Conservation (phyloP, 2,329 filamentous ascomycete species). For the Chaetomiaceae sp. region DNA sequence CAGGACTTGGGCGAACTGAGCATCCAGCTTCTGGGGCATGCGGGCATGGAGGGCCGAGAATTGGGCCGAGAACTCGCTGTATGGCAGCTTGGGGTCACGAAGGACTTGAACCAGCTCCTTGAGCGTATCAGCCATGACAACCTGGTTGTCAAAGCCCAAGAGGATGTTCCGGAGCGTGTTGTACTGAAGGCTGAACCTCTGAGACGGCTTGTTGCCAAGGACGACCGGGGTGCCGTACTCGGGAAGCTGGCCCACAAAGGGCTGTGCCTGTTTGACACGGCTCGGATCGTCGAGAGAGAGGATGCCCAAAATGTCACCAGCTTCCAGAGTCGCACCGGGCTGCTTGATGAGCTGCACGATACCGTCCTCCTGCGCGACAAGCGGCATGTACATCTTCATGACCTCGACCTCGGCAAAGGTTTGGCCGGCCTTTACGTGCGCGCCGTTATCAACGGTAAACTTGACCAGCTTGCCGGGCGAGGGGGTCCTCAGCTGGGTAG, state of each 20-base stretch:
- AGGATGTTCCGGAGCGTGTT: constrained; percentile 83
- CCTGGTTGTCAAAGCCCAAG: constrained; percentile 91
- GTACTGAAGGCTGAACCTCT: constrained; percentile 74
- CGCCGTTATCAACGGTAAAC: constrained; percentile 91
- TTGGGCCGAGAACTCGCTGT: constrained; percentile 93
- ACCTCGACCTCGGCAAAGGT: constrained; percentile 96
- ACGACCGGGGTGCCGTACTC: constrained; percentile 81
- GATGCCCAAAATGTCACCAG: constrained; percentile 97
- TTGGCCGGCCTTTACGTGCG: constrained; percentile 88
- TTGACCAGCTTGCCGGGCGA: constrained; percentile 98
- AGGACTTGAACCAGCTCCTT: constrained; percentile 88
- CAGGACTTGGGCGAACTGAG: constrained; percentile 75
- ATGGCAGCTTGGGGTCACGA: constrained; percentile 83
- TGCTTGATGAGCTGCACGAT: constrained; percentile 98
- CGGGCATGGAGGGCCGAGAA: constrained; percentile 95
- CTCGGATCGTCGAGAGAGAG: constrained; percentile 91
- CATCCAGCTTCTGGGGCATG: constrained; percentile 91
- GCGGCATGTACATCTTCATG: constrained; percentile 99
- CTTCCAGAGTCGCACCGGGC: constrained; percentile 93
- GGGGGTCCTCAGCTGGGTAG: constrained; percentile 90
- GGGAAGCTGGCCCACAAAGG: constrained; percentile 87
- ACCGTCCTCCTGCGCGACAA: constrained; percentile 91
- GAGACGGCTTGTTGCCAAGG: constrained; percentile 84
- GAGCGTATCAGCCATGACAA: constrained; percentile 84
- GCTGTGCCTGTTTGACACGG: constrained; percentile 92